phyloP scores from a whole-genome alignment of 177 flowering plant genomes.

The Vitis hybrid region DNA sequence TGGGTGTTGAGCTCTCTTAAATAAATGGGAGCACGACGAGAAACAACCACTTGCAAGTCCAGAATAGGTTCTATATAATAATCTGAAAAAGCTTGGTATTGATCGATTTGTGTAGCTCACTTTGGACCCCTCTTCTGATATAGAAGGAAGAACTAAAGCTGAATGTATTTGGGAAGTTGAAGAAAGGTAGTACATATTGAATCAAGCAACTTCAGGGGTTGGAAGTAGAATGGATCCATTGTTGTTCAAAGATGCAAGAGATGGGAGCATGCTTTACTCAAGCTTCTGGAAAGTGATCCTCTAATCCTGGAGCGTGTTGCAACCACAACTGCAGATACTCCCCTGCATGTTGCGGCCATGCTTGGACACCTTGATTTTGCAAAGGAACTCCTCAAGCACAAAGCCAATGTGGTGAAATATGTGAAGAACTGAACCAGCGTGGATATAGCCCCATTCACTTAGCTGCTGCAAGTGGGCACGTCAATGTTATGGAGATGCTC shows the following conservation, averaged over 20 bases:
- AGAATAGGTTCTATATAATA: too few relatives aligned
- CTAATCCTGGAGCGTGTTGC: neutral
- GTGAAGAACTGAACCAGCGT: slow-evolving; percentile 8
- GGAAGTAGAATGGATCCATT: neutral
- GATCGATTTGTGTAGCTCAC: too few relatives aligned
- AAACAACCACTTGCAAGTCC: too few relatives aligned
- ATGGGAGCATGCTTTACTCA: neutral
- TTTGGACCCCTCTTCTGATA: neutral
- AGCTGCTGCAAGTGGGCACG: slow-evolving; percentile 15
- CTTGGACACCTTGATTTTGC: neutral
- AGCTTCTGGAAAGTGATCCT: neutral
- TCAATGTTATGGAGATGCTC: neutral
- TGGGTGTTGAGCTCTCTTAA: too few relatives aligned
- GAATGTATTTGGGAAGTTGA: neutral
- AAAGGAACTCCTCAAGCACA: slow-evolving; percentile 5
- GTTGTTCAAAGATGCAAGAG: neutral
- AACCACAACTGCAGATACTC: slow-evolving; percentile 7
- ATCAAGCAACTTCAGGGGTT: neutral
- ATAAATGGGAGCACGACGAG: too few relatives aligned
- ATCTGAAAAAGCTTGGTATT: too few relatives aligned
- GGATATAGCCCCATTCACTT: slow-evolving; percentile 23
- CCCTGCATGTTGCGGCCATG: slow-evolving; percentile 11
- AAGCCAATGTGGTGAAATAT: slow-evolving; percentile 5
- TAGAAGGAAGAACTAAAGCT: neutral
- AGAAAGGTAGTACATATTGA: too few relatives aligned